Base-by-base conservation (phyloP, 1,139 yeast genomes). In the Yamadazyma blattariae region DNA sequence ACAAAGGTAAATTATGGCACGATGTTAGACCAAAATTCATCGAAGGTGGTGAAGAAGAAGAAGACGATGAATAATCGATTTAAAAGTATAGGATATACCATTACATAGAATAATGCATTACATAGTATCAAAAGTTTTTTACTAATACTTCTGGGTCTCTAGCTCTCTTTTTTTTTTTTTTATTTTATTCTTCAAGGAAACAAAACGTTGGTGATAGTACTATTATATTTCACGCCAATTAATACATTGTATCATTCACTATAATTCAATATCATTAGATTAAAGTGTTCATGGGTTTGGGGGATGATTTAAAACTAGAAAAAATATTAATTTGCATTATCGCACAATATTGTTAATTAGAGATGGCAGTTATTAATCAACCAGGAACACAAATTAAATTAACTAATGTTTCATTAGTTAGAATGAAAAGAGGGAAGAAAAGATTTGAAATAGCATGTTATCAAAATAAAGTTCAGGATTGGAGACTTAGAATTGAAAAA, bases 1-100 rank as follows among this genome's bases (percentile, higher is more conserved):
- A 92, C 81, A 75, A 74, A 61, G 98, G 97, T 55, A 92, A 92
- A 74, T 88, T 89, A 72, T 92, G 98, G 98, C 82, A 85, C 61
- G 97, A 92, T 57, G 86, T 92, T 61, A 87, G 85, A 71, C 71
- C 70, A 48, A 75, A 73, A 51, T 75, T 79, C 50, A 69, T 67
- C 40, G 83, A 67, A 47, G 79, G 72, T 48, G 84, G 68, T 42
- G 83, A 65, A 22, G 83, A 71, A 15, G 85, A 77, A 25, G 83
- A 77, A 38, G 82, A 28, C 14, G 77, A 71, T 40, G 61, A 59
- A 40, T 54, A 54, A 34, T 30, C 33, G 13, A 29, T 29, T 28
- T 14, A 18, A 12, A 5, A 17, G 19, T 19, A 7, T 9, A 15
- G 8, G 26, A 22, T 8, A 13, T 10, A 29, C 14, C 32, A 16